Conservation (phyloP, 2,329 filamentous ascomycete species). For the Bipolaris victoriae region DNA sequence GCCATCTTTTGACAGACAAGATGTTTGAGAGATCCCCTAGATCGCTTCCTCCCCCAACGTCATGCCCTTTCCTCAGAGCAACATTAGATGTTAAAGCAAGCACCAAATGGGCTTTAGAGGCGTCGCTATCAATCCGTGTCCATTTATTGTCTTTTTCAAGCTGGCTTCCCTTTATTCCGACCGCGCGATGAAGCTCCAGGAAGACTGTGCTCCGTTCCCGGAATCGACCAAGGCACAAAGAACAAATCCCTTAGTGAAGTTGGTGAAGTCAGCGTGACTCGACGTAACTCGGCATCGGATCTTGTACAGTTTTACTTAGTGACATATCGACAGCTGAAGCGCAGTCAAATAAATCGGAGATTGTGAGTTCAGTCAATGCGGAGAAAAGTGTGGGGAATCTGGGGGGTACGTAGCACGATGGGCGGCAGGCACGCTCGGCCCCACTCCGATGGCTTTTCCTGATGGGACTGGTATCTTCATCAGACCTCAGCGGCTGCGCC, state of each 20-base stretch:
- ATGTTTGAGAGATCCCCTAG: not conserved
- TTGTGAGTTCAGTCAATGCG: not conserved
- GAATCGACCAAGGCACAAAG: not conserved
- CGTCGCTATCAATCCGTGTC: not conserved
- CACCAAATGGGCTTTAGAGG: not conserved
- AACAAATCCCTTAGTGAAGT: not conserved
- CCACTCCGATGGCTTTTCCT: not conserved
- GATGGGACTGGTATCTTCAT: not conserved
- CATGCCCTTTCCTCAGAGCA: not conserved
- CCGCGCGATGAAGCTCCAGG: not conserved
- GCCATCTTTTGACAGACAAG: not conserved
- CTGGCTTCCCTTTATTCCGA: not conserved
- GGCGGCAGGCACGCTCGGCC: not conserved
- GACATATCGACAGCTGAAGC: constrained; percentile 14
- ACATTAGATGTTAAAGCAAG: not conserved
- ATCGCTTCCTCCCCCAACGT: not conserved
- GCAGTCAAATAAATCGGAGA: not conserved
- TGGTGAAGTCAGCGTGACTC: not conserved
- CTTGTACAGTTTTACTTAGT: constrained; percentile 20
- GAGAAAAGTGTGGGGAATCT: not conserved
- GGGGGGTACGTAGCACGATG: not conserved
- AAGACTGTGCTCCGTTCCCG: not conserved
- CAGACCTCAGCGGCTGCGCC: not conserved
- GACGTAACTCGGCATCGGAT: constrained; percentile 7
- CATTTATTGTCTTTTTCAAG: not conserved